These are phyloP conservation scores for Penicillium maclennaniae DNA, from an alignment of 495 filamentous ascomycete genomes.

Conservation along the genomic window DNA sequence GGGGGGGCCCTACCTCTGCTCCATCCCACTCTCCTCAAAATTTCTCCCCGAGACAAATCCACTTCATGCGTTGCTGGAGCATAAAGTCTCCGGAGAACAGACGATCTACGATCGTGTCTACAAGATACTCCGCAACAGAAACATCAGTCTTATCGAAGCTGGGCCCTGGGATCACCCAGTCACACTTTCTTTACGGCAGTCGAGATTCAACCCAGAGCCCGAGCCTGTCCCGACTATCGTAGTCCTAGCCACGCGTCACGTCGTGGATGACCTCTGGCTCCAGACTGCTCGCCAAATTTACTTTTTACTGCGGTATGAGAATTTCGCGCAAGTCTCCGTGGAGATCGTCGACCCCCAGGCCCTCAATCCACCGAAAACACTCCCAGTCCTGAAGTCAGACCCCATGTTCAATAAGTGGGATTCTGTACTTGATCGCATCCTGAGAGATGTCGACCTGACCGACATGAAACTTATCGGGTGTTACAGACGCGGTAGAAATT, in stretches of 20 bases:
- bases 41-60: too few species aligned
- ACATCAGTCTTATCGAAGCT: too few species aligned
- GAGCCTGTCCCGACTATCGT: background rate
- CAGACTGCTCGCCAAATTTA: background rate
- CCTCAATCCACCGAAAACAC: background rate
- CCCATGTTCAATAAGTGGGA: background rate
- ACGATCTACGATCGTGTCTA: too few species aligned
- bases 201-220: background rate
- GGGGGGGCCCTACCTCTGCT: conserved; percentile 9
- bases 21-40: background rate
- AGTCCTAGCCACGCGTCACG: background rate
- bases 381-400: background rate
- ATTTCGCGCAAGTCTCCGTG: background rate
- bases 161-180: too few species aligned
- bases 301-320: background rate
- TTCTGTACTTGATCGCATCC: background rate
- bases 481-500: background rate
- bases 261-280: background rate
- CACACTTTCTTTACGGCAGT: background rate
- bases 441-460: background rate
- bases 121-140: too few species aligned
- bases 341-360: background rate
- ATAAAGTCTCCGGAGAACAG: too few species aligned
- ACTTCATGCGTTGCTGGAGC: too few species aligned
- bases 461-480: background rate